Evolutionary conservation across 352 stramenopile genomes (phyloP).

Genomic region (Globisporangium abappressorium): DNA sequence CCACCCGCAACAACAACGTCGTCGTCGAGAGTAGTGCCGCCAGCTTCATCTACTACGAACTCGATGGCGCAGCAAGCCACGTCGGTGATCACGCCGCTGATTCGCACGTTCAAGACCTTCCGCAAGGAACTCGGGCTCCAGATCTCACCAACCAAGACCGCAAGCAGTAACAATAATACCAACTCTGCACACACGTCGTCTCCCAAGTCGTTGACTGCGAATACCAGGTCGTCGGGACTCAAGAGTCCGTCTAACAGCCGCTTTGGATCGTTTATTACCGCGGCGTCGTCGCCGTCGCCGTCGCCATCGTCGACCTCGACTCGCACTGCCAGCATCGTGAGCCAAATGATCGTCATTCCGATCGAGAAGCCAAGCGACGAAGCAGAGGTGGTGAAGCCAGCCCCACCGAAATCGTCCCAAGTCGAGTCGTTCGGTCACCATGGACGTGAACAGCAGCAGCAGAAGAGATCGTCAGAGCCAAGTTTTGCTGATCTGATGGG

Average conservation of each 20-base stretch:
- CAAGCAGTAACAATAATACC: slow-evolving; percentile 4
- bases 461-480: too few relatives aligned
- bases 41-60: slow-evolving; percentile 6
- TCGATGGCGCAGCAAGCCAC: slow-evolving; percentile 7
- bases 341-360: slow-evolving; percentile 8
- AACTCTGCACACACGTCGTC: neutral
- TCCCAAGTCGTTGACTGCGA: slow-evolving; percentile 2
- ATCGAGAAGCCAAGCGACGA: neutral
- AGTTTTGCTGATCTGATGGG: neutral
- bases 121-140: slow-evolving; percentile 41
- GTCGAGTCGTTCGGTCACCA: neutral
- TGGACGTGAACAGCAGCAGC: neutral
- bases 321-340: slow-evolving; percentile 20
- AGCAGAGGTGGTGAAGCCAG: neutral
- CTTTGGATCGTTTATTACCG: slow-evolving; percentile 11
- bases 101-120: slow-evolving; percentile 65
- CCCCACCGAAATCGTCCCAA: neutral
- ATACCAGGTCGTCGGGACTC: slow-evolving; percentile 12
- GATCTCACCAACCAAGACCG: slow-evolving; percentile 13
- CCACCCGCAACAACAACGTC: neutral
- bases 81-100: slow-evolving; percentile 25
- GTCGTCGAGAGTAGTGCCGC: neutral
- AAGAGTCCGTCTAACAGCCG: slow-evolving; percentile 10
- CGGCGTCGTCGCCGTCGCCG: neutral
- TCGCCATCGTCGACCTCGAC: neutral